Evolutionary conservation across 768 basidiomycete genomes (phyloP), one percentile per base, ranked within the genome.

Genomic region (Mycena olivaceomarginata): DNA sequence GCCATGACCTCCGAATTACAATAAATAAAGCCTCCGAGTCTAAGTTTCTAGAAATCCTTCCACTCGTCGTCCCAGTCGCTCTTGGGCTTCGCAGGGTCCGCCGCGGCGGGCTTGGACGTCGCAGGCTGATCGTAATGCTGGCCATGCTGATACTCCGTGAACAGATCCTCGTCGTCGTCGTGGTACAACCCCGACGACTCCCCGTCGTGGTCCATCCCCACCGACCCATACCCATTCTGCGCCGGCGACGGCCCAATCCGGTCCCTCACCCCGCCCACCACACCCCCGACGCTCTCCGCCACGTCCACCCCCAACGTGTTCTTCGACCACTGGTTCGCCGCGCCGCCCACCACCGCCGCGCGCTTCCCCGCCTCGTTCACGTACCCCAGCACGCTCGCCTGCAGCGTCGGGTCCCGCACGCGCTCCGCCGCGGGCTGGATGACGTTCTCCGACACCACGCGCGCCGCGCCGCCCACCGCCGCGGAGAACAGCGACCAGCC

Each of bases 401-500:
- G 94, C 79, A 98, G 90, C 68, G 86, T 89, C 13, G 97, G 97
- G 83, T 98, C 97, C 69, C 88, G 90, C 40, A 95, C 96, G 77
- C 91, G 92, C 81, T 95, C 94, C 83, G 98, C 87, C 25, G 95
- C 94, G 8, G 98, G 98, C 84, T 98, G 96, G 74, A 99, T 94
- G 59, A 99, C 95, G 80, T 92, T 94, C 83, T 97, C 95, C 79
- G 92, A 91, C 65, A 99, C 95, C 20, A 86, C 94, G 81, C 92
- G 92, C 7, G 93, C 91, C 22, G 97, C 97, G 67, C 94, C 95
- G 1, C 86, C 91, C 16, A 99, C 94, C 45, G 93, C 97, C 0
- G 95, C 91, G 40, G 96, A 95, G 82, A 99, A 94, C n/a, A 99
- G 86, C 37, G 97, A 96, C 98, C 98, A 99, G 60, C 98, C 97